Evolutionary conservation across 2,329 filamentous ascomycete genomes (phyloP), one percentile per base, ranked within the genome.

Genomic region (Magnaporthiopsis rhizophila): DNA sequence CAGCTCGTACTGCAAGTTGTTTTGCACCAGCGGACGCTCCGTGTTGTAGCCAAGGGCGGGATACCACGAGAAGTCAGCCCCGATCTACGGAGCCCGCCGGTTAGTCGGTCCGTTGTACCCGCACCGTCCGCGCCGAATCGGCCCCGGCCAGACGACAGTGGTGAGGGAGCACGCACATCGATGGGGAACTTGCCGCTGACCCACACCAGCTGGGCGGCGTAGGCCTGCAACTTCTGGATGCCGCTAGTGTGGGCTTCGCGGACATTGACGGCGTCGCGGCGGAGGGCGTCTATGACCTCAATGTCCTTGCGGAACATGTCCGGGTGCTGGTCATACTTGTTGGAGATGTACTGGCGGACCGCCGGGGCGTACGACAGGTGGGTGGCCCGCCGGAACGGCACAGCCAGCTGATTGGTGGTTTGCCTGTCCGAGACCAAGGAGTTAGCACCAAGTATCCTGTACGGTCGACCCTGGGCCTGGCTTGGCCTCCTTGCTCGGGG

Each of bases 271-370:
- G 95, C 95, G 74, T 96, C 91, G 67, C 85, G 85, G 6, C 95
- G 88, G 65, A 98, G 80, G 61, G 86, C 81, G 73, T 98, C 92
- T 71, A 99, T 92, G 68, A 89, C 85, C 72, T 93, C 87, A 65
- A 87, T 86, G 78, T 99, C 95, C 68, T 91, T 85, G 67, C 87
- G 86, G 77, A 99, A 99, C 89, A 97, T 96, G 76, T 97, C 92
- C 45, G 95, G 94, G 74, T 97, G 94, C 75, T 99, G 95, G 77
- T 98, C 94, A 88, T 98, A 98, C 83, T 98, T 97, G 76, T 87
- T 89, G 67, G 92, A 96, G 72, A 99, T 98, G 80, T 99, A 98
- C 74, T 95, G 89, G 68, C 91, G 92, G 74, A 99, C 92, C 62
- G 92, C 90, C 66, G 86, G 82, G 64, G 91, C 89, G 67, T 98